phyloP scores from a whole-genome alignment of 1,139 yeast genomes.

The Suzukiozyma palmioleophila region DNA sequence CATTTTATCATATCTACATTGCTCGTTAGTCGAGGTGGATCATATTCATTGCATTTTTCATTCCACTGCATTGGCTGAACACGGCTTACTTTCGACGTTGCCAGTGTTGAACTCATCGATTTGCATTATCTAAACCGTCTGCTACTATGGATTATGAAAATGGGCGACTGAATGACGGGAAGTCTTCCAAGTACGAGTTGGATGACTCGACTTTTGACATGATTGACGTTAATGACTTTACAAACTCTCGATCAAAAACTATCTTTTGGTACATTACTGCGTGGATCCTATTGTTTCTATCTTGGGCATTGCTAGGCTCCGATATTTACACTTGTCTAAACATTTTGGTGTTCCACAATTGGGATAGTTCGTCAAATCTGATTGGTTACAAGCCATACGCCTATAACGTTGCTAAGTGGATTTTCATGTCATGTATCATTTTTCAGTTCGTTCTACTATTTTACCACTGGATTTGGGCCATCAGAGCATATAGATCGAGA shows the following conservation, averaged over 20 bases:
- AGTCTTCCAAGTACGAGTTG: conserved; percentile 22
- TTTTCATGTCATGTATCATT: conserved; percentile 82
- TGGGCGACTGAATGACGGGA: too few relatives aligned
- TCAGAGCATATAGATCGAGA: conserved; percentile 51
- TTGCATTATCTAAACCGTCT: too few relatives aligned
- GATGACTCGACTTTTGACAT: conserved; percentile 42
- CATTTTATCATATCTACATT: too few relatives aligned
- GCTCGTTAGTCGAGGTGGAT: too few relatives aligned
- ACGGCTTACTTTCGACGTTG: too few relatives aligned
- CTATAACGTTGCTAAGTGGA: conserved; percentile 64
- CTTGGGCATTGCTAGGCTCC: conserved; percentile 57
- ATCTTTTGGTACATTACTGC: conserved; percentile 49
- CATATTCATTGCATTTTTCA: too few relatives aligned
- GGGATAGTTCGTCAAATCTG: conserved; percentile 47
- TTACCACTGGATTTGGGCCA: conserved; percentile 59
- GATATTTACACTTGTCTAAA: conserved; percentile 80
- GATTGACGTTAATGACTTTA: conserved; percentile 44
- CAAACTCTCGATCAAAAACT: conserved; percentile 50
- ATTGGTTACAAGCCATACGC: conserved; percentile 50
- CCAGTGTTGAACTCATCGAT: too few relatives aligned
- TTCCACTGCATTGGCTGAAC: too few relatives aligned
- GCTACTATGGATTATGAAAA: too few relatives aligned
- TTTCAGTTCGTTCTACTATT: conserved; percentile 58
- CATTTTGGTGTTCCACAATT: conserved; percentile 67
- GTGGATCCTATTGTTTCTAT: conserved; percentile 49